Evolutionary conservation across 495 filamentous ascomycete genomes (phyloP).

Genomic region (Annulohypoxylon bovei): DNA sequence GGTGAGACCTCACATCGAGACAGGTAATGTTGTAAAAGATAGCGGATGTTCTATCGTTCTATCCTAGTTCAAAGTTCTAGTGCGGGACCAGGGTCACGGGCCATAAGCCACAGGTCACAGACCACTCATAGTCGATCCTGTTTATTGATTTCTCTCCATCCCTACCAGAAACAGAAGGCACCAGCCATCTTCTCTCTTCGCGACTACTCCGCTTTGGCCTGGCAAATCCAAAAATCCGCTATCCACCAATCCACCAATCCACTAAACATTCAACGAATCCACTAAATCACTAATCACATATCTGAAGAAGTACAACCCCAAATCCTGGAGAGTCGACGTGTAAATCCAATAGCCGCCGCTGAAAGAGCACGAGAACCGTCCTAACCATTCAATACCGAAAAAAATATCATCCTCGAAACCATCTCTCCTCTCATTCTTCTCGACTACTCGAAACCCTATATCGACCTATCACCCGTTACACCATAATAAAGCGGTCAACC

Average conservation of each 20-base stretch:
- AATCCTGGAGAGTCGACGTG: conserved; percentile 39
- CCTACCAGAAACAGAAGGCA: conserved; percentile 5
- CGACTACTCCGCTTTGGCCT: conserved; percentile 40
- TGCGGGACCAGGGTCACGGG: conserved; percentile 31
- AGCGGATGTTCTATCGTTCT: conserved; percentile 5
- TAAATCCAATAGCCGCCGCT: conserved; percentile 42
- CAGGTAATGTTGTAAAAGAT: neutral
- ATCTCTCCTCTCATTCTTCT: conserved; percentile 1
- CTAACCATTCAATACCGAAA: conserved; percentile 12
- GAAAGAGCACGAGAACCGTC: conserved; percentile 35
- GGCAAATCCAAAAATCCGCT: neutral
- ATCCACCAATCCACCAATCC: neutral
- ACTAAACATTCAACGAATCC: conserved; percentile 2
- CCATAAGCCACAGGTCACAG: neutral
- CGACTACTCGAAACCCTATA: neutral
- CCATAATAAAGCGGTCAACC: conserved; percentile 38
- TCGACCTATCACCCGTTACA: conserved; percentile 31
- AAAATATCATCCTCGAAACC: conserved; percentile 4
- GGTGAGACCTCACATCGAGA: neutral
- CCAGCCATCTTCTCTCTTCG: conserved; percentile 16
- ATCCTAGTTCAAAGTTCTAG: neutral
- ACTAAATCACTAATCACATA: conserved; percentile 28
- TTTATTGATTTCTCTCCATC: conserved; percentile 24
- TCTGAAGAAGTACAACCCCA: conserved; percentile 38
- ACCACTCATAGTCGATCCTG: conserved; percentile 15